Percentiles rank a stretch among this genome's conserved stretches.
These are phyloP conservation scores for Penstemon barbatus DNA, from an alignment of 257 asterid genomes.

Conservation along the genomic window DNA sequence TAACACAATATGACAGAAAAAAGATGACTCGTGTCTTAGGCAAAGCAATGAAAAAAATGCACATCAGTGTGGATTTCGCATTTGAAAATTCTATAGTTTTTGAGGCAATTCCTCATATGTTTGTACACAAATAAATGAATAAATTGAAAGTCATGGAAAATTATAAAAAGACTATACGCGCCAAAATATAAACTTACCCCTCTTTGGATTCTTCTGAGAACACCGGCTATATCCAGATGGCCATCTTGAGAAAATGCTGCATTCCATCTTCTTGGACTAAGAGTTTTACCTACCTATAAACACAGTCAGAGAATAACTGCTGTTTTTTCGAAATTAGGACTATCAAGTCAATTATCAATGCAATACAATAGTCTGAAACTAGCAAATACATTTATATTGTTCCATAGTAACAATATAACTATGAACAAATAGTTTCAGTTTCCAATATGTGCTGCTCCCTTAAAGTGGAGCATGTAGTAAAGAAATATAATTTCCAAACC, in stretches of 20 bases:
- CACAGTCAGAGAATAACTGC: conserved; percentile 1
- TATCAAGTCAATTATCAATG: conserved; percentile 8
- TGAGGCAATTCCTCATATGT: conserved; percentile 6
- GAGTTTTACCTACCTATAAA: conserved; percentile 82
- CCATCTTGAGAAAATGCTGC: conserved; percentile 85
- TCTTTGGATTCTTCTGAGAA: conserved; percentile 91
- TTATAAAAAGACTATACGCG: conserved; percentile 18
- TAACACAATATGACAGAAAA: not conserved
- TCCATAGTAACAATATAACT: conserved; percentile 10
- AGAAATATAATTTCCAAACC: conserved; percentile 7
- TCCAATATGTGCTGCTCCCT: not conserved
- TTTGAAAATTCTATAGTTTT: conserved; percentile 8
- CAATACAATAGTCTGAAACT: conserved; percentile 15
- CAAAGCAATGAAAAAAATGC: conserved; percentile 2
- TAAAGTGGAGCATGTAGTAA: not conserved
- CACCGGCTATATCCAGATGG: conserved; percentile 86
- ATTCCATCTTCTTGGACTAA: conserved; percentile 94
- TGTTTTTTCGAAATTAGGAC: conserved; percentile 5
- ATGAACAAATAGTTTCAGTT: conserved; percentile 9
- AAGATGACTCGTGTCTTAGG: not conserved
- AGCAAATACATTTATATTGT: not conserved
- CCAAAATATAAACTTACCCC: conserved; percentile 59
- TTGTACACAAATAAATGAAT: not conserved
- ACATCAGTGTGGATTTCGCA: not conserved
- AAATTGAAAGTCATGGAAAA: conserved; percentile 16